These are phyloP conservation scores for Penicillium lagena DNA, from an alignment of 495 filamentous ascomycete genomes.

Conservation along the genomic window DNA sequence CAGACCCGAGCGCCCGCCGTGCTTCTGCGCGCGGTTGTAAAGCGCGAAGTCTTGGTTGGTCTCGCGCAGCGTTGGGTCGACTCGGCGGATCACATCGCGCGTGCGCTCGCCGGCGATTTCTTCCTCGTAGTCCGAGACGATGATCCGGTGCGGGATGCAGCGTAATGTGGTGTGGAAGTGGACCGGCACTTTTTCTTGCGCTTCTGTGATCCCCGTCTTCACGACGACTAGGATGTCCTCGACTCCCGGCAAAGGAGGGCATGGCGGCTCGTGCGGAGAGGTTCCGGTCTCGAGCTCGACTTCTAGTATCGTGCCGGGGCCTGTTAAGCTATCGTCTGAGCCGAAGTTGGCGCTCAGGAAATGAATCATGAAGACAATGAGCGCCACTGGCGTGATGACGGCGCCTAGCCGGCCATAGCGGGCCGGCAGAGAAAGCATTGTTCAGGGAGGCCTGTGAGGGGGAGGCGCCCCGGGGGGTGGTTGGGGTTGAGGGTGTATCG, in stretches of 20 bases:
- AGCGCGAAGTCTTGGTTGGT: conserved; percentile 37
- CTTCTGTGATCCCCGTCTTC: conserved; percentile 45
- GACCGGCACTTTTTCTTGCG: conserved; percentile 33
- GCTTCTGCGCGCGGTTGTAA: conserved; percentile 30
- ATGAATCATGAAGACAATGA: conserved; percentile 14
- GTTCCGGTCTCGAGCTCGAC: background rate
- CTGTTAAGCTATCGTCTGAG: background rate
- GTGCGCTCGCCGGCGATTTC: conserved; percentile 30
- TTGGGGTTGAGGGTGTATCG: too few species aligned
- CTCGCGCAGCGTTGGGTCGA: conserved; percentile 9
- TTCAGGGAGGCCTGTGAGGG: background rate
- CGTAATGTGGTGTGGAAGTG: conserved; percentile 40
- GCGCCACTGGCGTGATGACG: conserved; percentile 5
- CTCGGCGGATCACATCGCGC: conserved; percentile 39
- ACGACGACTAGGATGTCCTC: conserved; percentile 37
- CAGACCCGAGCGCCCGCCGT: conserved; percentile 26
- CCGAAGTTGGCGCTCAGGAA: conserved; percentile 5
- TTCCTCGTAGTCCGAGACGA: conserved; percentile 46
- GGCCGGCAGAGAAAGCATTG: conserved; percentile 14
- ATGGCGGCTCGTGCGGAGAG: conserved; percentile 6
- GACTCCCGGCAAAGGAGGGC: conserved; percentile 24
- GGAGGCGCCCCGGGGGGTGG: too few species aligned
- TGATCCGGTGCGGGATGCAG: conserved; percentile 38
- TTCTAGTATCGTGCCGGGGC: too few species aligned
- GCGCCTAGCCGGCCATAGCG: conserved; percentile 22